phyloP scores from a whole-genome alignment of 768 basidiomycete genomes.

The Hydnum rufescens region DNA sequence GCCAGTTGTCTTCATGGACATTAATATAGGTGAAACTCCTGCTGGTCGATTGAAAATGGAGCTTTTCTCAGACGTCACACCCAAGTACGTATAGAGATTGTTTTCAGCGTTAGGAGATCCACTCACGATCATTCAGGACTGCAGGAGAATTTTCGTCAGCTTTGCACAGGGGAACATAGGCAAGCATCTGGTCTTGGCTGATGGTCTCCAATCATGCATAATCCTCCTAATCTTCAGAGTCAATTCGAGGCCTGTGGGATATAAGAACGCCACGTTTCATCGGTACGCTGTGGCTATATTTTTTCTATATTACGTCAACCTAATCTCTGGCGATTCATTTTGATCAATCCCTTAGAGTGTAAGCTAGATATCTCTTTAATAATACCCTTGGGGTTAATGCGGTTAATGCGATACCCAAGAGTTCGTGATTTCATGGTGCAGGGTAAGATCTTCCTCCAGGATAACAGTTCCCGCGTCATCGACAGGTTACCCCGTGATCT shows the following conservation, averaged over 20 bases:
- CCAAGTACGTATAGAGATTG: constrained; percentile 40
- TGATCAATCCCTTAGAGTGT: constrained; percentile 38
- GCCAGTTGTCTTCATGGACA: constrained; percentile 93
- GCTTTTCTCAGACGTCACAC: constrained; percentile 85
- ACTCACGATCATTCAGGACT: constrained; percentile 33
- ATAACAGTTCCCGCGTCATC: background rate
- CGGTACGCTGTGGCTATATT: constrained; percentile 30
- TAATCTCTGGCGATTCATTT: background rate
- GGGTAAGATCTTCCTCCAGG: constrained; percentile 27
- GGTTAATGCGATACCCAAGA: too few species aligned
- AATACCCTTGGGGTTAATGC: too few species aligned
- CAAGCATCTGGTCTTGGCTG: constrained; percentile 15
- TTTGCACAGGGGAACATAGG: constrained; percentile 96
- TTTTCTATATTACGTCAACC: background rate
- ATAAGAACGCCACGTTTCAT: constrained; percentile 82
- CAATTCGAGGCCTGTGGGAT: constrained; percentile 74
- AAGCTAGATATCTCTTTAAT: too few species aligned
- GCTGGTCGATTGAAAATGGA: constrained; percentile 96
- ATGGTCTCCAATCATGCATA: too few species aligned
- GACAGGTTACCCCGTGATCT: background rate
- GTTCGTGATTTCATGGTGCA: constrained; percentile 73
- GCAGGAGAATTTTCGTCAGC: constrained; percentile 95
- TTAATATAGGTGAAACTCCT: constrained; percentile 90
- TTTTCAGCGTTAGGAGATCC: background rate
- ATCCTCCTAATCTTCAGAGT: constrained; percentile 28